These are phyloP conservation scores for Botrytis pseudocinerea DNA, from an alignment of 2,329 filamentous ascomycete species.

Conservation along the genomic window DNA sequence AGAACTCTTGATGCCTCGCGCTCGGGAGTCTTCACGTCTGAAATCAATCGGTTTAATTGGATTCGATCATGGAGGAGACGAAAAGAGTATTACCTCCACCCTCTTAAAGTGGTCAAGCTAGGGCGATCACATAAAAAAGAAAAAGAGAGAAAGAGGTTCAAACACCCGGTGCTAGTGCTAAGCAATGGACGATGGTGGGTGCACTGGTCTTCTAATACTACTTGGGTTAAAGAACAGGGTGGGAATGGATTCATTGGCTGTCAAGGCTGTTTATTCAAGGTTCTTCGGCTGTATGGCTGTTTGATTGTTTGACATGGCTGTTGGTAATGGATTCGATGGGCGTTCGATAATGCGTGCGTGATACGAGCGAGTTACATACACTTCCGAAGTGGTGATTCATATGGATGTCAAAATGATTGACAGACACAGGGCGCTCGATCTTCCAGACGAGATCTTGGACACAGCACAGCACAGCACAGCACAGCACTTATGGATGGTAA, in stretches of 20 bases:
- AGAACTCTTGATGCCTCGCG: not conserved
- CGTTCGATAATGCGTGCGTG: conserved; percentile 8
- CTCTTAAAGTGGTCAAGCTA: conserved; percentile 4
- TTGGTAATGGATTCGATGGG: conserved; percentile 29
- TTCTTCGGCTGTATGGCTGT: conserved; percentile 7
- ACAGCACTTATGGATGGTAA: not conserved
- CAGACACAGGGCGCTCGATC: not conserved
- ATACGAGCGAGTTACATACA: conserved; percentile 2
- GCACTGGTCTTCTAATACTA: conserved; percentile 6
- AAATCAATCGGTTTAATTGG: not conserved
- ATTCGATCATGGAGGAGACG: conserved; percentile 6
- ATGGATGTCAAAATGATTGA: not conserved
- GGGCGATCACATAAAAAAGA: not conserved
- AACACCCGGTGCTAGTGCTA: conserved; percentile 7
- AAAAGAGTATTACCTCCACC: conserved; percentile 6
- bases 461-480: not conserved
- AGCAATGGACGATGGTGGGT: conserved; percentile 8
- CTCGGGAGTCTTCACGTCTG: not conserved
- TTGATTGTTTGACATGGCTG: not conserved
- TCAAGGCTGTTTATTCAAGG: conserved; percentile 5
- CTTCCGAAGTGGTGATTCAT: not conserved
- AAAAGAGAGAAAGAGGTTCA: not conserved
- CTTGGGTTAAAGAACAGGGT: not conserved
- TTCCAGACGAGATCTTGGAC: not conserved
- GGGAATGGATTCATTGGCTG: conserved; percentile 17